Percentiles rank a stretch among this genome's conserved stretches.
phyloP scores from a whole-genome alignment of 2,329 filamentous ascomycete species.

The Scortechinia acanthostroma region DNA sequence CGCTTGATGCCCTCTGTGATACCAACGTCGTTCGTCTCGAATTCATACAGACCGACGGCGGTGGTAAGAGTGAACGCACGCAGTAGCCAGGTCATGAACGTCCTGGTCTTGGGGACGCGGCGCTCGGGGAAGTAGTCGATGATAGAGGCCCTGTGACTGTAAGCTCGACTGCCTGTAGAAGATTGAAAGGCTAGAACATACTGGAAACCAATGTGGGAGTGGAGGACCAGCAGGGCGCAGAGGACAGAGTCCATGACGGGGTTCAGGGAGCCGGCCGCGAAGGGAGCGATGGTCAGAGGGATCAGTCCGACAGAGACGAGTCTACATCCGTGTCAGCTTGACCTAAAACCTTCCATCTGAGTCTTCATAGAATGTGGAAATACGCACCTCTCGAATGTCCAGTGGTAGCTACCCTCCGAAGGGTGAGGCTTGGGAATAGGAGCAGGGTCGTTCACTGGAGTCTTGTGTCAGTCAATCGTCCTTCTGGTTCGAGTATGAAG shows the following conservation, averaged over 20 bases:
- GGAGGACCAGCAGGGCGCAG: slow-evolving; percentile 75
- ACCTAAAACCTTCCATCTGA: neutral
- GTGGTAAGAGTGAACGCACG: slow-evolving; percentile 73
- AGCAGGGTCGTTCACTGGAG: slow-evolving; percentile 76
- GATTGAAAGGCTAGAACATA: slow-evolving; percentile 24
- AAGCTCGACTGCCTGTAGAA: neutral
- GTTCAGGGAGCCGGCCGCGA: slow-evolving; percentile 85
- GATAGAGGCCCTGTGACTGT: slow-evolving; percentile 43
- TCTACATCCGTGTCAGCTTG: slow-evolving; percentile 28
- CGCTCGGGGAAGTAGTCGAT: slow-evolving; percentile 82
- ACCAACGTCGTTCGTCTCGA: slow-evolving; percentile 97
- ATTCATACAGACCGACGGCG: slow-evolving; percentile 88
- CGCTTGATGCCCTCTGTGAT: slow-evolving; percentile 82
- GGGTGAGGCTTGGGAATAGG: slow-evolving; percentile 67
- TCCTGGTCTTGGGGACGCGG: slow-evolving; percentile 61
- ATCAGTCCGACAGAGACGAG: slow-evolving; percentile 73
- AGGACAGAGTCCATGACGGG: slow-evolving; percentile 80
- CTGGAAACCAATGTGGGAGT: slow-evolving; percentile 95
- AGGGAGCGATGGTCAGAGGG: slow-evolving; percentile 82
- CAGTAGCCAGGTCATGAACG: slow-evolving; percentile 69
- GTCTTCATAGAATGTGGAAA: slow-evolving; percentile 21
- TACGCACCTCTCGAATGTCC: slow-evolving; percentile 71
- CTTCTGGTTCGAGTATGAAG: too few relatives aligned
- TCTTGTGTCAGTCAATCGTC: slow-evolving; percentile 14
- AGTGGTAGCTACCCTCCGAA: slow-evolving; percentile 92